A percentile compares a stretch with the other conserved stretches of the same genome.
phyloP scores from a whole-genome alignment of 139 green algal species.

The Chlamydomonas sphaeroides region DNA sequence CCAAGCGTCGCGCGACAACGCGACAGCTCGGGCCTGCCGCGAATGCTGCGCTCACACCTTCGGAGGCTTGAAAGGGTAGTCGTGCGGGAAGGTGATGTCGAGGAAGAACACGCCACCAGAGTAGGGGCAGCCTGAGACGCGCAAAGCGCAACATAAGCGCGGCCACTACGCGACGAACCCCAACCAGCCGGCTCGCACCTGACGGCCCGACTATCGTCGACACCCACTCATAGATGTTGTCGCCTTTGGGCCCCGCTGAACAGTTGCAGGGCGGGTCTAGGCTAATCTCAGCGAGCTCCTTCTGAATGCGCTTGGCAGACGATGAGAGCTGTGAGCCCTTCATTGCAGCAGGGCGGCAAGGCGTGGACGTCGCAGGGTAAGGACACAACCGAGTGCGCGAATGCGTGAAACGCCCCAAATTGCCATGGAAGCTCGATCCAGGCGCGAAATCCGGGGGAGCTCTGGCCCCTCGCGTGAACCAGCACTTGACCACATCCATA shows the following conservation, averaged over 20 bases:
- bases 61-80: conserved; percentile 97
- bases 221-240: conserved; percentile 99
- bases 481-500: too few species aligned
- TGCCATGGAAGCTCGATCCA: too few species aligned
- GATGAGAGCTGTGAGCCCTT: conserved; percentile 54
- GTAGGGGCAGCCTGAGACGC: conserved; percentile 88
- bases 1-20: too few species aligned
- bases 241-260: conserved; percentile 95
- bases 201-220: conserved; percentile 87
- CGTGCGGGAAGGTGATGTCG: conserved; percentile 93
- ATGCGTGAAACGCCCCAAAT: too few species aligned
- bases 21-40: too few species aligned
- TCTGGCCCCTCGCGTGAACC: too few species aligned
- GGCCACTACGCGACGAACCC: too few species aligned
- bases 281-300: conserved; percentile 93
- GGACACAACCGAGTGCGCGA: too few species aligned
- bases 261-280: conserved; percentile 94
- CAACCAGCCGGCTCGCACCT: conserved; percentile 59
- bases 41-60: conserved; percentile 75
- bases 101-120: conserved; percentile 94
- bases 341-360: conserved; percentile 12
- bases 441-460: too few species aligned
- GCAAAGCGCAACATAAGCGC: too few species aligned
- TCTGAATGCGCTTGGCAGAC: conserved; percentile 66
- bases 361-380: too few species aligned